Evolutionary conservation across 2,329 filamentous ascomycete species (phyloP).

Genomic region (Calonectria hongkongensis): DNA sequence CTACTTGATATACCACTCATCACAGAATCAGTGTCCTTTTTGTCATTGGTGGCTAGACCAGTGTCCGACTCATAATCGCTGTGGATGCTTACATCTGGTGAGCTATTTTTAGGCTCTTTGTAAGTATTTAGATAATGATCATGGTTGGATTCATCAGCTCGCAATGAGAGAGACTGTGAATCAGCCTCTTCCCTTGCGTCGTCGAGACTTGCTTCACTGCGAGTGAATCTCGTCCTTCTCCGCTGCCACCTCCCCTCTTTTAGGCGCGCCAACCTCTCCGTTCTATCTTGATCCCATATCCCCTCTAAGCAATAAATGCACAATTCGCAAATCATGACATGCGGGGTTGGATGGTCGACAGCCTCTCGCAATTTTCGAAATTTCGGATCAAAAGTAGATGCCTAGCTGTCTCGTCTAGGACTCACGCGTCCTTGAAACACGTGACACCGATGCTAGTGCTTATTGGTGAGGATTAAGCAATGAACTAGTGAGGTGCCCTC

Average conservation of each 20-base stretch:
- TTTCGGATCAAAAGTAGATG: not conserved
- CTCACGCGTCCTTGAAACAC: not conserved
- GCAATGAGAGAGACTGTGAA: not conserved
- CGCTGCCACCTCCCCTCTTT: not conserved
- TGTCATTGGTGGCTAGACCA: not conserved
- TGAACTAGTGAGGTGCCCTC: not conserved
- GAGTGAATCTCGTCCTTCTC: not conserved
- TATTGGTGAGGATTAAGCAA: not conserved
- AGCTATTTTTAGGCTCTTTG: not conserved
- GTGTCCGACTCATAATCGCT: not conserved
- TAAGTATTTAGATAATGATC: not conserved
- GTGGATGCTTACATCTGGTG: not conserved
- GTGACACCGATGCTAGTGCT: not conserved
- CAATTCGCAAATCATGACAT: slow-evolving; percentile 8
- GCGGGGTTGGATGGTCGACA: not conserved
- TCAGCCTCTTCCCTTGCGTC: not conserved
- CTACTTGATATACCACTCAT: not conserved
- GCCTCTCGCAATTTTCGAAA: not conserved
- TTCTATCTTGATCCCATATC: slow-evolving; percentile 10
- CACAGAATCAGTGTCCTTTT: not conserved
- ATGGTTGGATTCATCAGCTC: not conserved
- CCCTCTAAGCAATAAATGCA: slow-evolving; percentile 8
- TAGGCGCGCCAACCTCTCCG: slow-evolving; percentile 3
- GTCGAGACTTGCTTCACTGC: not conserved
- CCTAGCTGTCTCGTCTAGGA: not conserved